A percentile compares a stretch with the other conserved stretches of the same genome.
These are phyloP conservation scores for Abelmoschus esculentus DNA, from an alignment of 345 rosid species.

Conservation along the genomic window DNA sequence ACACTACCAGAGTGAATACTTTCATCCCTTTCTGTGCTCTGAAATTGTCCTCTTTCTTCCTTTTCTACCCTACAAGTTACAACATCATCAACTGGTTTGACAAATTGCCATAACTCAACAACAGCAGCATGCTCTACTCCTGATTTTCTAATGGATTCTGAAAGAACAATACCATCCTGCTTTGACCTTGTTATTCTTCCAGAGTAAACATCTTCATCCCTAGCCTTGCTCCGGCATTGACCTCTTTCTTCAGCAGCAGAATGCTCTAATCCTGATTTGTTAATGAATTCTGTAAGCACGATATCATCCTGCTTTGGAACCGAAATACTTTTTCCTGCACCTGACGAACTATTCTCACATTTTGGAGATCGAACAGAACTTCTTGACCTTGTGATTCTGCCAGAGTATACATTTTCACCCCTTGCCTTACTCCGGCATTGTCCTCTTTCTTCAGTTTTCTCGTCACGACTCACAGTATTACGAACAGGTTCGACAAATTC, in stretches of 20 bases:
- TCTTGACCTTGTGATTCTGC: constrained; percentile 22
- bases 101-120: constrained; percentile 9
- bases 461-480: constrained; percentile 3
- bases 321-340: not conserved
- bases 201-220: constrained; percentile 15
- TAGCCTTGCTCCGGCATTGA: constrained; percentile 18
- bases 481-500: not conserved
- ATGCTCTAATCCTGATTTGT: not conserved
- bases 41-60: constrained; percentile 10
- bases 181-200: constrained; percentile 20
- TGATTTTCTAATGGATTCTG: not conserved
- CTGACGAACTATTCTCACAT: not conserved
- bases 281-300: not conserved
- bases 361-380: constrained; percentile 16
- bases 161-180: not conserved
- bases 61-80: constrained; percentile 8
- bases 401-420: constrained; percentile 15
- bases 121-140: not conserved
- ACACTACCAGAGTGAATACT: constrained; percentile 18
- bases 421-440: constrained; percentile 18
- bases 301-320: constrained; percentile 3
- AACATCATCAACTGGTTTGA: constrained; percentile 2
- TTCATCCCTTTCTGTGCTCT: constrained; percentile 17
- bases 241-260: constrained; percentile 3
- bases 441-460: constrained; percentile 12